Percentiles rank a stretch among this genome's conserved stretches.
phyloP scores from a whole-genome alignment of 192 early-diverging fungal species.

The Rhizophlyctis rosea region DNA sequence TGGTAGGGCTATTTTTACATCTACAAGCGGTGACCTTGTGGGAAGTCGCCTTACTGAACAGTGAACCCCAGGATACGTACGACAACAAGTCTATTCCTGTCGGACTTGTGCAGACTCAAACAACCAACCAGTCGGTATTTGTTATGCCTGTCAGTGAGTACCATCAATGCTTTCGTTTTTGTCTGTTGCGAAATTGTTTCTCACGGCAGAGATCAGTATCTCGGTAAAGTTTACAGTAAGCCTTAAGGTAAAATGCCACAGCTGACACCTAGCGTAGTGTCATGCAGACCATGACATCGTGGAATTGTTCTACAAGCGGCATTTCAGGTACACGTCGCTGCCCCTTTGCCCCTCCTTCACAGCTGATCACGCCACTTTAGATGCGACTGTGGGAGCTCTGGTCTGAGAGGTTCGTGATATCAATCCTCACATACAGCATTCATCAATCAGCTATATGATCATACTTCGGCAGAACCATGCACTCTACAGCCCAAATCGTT shows the following conservation, averaged over 20 bases:
- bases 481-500: conserved; percentile 6
- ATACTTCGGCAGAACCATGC: no score
- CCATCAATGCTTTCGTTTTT: neutral
- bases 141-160: conserved; percentile 31
- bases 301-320: conserved; percentile 80
- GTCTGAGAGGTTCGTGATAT: conserved; percentile 32
- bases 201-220: no score
- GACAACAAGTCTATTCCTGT: conserved; percentile 80
- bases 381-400: conserved; percentile 82
- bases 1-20: no score
- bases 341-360: neutral
- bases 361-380: neutral
- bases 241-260: no score
- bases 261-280: no score
- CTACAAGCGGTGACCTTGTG: no score
- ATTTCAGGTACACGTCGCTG: conserved; percentile 51
- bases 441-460: no score
- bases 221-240: no score
- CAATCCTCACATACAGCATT: no score
- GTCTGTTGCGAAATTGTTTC: neutral
- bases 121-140: conserved; percentile 18
- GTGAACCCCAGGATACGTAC: conserved; percentile 64
- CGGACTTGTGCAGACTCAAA: conserved; percentile 60
- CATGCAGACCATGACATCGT: conserved; percentile 72
- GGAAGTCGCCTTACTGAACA: no score